Percentiles rank a stretch among this genome's conserved stretches.
phyloP scores from a whole-genome alignment of 2,329 filamentous ascomycete species.

The Thielaviopsis populi region DNA sequence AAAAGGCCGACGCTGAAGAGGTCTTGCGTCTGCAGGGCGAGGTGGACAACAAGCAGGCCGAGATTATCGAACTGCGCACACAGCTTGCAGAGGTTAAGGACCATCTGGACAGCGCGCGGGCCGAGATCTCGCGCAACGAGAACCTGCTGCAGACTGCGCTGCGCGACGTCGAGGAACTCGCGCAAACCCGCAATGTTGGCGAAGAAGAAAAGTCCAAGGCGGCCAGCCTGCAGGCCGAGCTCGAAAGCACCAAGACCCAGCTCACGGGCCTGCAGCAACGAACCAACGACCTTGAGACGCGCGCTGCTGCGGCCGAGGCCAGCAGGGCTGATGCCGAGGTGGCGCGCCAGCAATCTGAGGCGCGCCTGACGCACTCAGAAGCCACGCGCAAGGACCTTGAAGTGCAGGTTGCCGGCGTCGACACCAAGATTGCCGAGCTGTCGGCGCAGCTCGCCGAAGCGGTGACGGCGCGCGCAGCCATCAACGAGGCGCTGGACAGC shows the following conservation, averaged over 20 bases:
- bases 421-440: conserved; percentile 26
- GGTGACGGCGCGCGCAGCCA: conserved; percentile 26
- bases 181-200: conserved; percentile 17
- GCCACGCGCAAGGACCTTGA: conserved; percentile 17
- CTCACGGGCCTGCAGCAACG: conserved; percentile 29
- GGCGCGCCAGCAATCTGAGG: conserved; percentile 15
- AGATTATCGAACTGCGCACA: conserved; percentile 16
- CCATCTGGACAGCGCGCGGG: conserved; percentile 16
- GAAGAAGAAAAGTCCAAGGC: conserved; percentile 18
- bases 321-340: conserved; percentile 16
- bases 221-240: conserved; percentile 28
- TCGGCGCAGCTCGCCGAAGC: conserved; percentile 25
- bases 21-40: conserved; percentile 27
- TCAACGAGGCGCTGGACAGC: conserved; percentile 25
- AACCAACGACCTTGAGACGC: conserved; percentile 17
- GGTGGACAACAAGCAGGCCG: conserved; percentile 17
- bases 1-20: conserved; percentile 61
- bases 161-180: conserved; percentile 18
- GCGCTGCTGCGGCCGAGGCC: conserved; percentile 14
- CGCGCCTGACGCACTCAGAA: conserved; percentile 14
- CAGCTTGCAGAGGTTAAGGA: conserved; percentile 17
- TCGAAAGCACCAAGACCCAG: conserved; percentile 26
- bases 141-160: conserved; percentile 21
- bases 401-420: conserved; percentile 19
- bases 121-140: conserved; percentile 20